Evolutionary conservation across 1,284 basidiomycete genomes (phyloP).

Genomic region (Gomphus bonarii): DNA sequence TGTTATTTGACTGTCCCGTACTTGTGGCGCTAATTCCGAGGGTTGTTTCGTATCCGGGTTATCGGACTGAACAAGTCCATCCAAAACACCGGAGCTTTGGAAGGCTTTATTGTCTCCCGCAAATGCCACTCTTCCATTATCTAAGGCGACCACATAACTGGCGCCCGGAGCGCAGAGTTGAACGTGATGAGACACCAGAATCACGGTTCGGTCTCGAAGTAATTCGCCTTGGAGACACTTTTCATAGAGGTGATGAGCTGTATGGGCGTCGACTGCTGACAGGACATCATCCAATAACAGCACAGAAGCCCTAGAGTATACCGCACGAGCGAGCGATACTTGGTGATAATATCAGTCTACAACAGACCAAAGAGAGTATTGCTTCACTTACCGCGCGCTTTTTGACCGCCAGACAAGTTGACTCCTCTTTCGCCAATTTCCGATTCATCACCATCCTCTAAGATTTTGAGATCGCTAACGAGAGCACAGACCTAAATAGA

Average conservation of each 20-base stretch:
- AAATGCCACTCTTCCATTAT: constrained; percentile 78
- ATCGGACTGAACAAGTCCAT: constrained; percentile 55
- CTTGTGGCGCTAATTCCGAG: constrained; percentile 12
- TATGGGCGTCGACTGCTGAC: constrained; percentile 80
- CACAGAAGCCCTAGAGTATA: constrained; percentile 84
- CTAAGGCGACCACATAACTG: constrained; percentile 68
- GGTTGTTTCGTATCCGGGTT: constrained; percentile 31
- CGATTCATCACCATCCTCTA: constrained; percentile 91
- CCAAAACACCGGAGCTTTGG: constrained; percentile 53
- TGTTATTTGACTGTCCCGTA: constrained; percentile 10
- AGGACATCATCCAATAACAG: constrained; percentile 87
- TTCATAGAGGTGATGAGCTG: constrained; percentile 75
- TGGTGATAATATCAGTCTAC: constrained; percentile 10
- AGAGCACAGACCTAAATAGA: constrained; percentile 44
- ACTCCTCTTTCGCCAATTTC: constrained; percentile 85
- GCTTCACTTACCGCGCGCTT: constrained; percentile 61
- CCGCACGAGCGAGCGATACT: constrained; percentile 83
- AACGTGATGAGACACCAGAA: constrained; percentile 89
- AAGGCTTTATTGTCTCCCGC: constrained; percentile 63
- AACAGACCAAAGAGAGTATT: constrained; percentile 6
- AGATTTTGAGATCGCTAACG: constrained; percentile 73
- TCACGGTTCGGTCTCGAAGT: constrained; percentile 66
- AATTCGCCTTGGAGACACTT: constrained; percentile 82
- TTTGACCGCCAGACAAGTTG: constrained; percentile 91
- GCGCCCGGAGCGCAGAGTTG: constrained; percentile 66